A percentile compares a stretch with the other conserved stretches of the same genome.
These are phyloP conservation scores for Arachis hypogaea DNA, from an alignment of 306 rosid genomes.

Conservation along the genomic window DNA sequence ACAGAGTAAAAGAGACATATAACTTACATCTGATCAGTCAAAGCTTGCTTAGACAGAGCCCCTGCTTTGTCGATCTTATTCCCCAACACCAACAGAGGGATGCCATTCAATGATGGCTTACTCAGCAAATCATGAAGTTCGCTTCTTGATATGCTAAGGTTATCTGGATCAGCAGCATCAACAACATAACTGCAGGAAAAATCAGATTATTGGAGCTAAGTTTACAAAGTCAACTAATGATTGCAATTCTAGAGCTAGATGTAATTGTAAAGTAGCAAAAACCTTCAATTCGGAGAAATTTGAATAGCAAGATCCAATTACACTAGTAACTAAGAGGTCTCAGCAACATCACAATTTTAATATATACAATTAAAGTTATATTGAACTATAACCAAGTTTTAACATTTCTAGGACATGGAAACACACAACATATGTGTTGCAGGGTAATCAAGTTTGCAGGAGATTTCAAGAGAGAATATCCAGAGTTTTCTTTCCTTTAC, in stretches of 20 bases:
- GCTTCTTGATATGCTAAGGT: constrained; percentile 67
- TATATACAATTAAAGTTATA: constrained; percentile 1
- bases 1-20: background rate
- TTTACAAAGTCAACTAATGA: constrained; percentile 20
- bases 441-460: constrained; percentile 22
- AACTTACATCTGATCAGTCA: constrained; percentile 84
- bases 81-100: constrained; percentile 85
- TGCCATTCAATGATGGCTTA: constrained; percentile 77
- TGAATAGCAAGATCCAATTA: constrained; percentile 24
- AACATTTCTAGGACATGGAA: constrained; percentile 8
- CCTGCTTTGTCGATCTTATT: constrained; percentile 87
- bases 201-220: constrained; percentile 20
- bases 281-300: background rate
- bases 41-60: constrained; percentile 74
- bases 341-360: constrained; percentile 14
- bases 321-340: constrained; percentile 18
- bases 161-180: constrained; percentile 93
- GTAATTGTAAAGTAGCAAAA: constrained; percentile 26
- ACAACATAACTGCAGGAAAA: constrained; percentile 75
- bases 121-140: constrained; percentile 89
- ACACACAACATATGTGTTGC: background rate
- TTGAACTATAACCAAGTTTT: constrained; percentile 20
- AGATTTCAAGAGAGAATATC: constrained; percentile 22
- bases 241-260: constrained; percentile 14
- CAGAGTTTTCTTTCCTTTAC: background rate